phyloP scores from a whole-genome alignment of 2,329 filamentous ascomycete genomes.

The Claviceps maximensis region DNA sequence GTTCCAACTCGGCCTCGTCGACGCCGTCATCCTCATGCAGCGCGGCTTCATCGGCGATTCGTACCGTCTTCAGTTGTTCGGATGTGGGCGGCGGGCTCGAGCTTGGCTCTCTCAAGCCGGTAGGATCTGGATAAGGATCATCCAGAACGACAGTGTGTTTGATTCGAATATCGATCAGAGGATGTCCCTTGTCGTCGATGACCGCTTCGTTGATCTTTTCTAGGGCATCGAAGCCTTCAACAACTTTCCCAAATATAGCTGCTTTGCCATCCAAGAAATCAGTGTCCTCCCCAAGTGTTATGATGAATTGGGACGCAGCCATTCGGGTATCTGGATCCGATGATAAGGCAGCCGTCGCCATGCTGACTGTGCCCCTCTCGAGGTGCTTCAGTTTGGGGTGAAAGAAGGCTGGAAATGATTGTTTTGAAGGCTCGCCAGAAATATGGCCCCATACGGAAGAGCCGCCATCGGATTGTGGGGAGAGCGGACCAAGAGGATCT shows the following conservation, averaged over 20 bases:
- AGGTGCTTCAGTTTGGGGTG: constrained; percentile 78
- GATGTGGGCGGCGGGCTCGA: constrained; percentile 70
- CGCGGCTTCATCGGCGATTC: constrained; percentile 80
- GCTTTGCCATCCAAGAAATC: constrained; percentile 87
- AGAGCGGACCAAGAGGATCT: constrained; percentile 80
- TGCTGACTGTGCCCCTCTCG: constrained; percentile 86
- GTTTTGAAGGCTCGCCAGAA: constrained; percentile 50
- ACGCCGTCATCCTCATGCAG: constrained; percentile 55
- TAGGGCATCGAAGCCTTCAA: constrained; percentile 86
- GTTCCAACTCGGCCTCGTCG: constrained; percentile 72
- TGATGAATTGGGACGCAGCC: constrained; percentile 84
- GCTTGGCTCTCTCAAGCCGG: constrained; percentile 61
- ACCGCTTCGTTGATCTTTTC: constrained; percentile 90
- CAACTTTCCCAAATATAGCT: constrained; percentile 89
- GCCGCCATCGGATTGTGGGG: constrained; percentile 77
- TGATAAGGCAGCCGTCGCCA: constrained; percentile 76
- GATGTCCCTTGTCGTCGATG: constrained; percentile 71
- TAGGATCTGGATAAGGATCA: constrained; percentile 78
- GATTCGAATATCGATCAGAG: constrained; percentile 87
- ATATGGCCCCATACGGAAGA: constrained; percentile 84
- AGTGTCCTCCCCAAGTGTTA: constrained; percentile 79
- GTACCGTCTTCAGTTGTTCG: constrained; percentile 77
- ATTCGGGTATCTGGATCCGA: constrained; percentile 69
- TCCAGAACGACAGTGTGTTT: constrained; percentile 86
- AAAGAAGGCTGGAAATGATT: constrained; percentile 73